Percentiles rank a stretch among this genome's conserved stretches.
Evolutionary conservation across 805 yeast species (phyloP).

Genomic region (Yamadazyma philogaea): DNA sequence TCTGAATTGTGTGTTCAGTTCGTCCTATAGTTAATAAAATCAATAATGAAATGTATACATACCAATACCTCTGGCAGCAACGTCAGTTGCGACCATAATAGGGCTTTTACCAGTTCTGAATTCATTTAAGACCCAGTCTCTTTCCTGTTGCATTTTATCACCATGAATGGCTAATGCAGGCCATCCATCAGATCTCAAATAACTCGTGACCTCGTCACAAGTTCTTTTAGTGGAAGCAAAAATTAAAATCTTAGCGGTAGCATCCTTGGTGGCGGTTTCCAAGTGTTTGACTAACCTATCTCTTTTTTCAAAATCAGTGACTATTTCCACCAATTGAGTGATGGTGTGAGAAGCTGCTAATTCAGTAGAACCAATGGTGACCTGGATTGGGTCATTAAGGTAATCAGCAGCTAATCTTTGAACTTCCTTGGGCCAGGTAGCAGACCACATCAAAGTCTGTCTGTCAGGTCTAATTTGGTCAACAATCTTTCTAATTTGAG

Average conservation of each 20-base stretch:
- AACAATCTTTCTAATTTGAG: conserved; percentile 97
- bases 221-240: conserved; percentile 97
- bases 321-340: conserved; percentile 88
- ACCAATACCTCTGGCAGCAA: conserved; percentile 99
- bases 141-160: conserved; percentile 95
- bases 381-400: conserved; percentile 90
- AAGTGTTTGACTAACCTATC: conserved; percentile 83
- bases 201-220: conserved; percentile 92
- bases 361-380: conserved; percentile 93
- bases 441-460: conserved; percentile 99
- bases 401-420: conserved; percentile 90
- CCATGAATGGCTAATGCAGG: conserved; percentile 99
- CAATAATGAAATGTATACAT: conserved; percentile 44
- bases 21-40: conserved; percentile 1
- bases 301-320: conserved; percentile 89
- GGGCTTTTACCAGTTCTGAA: conserved; percentile 92
- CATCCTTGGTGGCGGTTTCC: conserved; percentile 70
- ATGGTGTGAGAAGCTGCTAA: conserved; percentile 95
- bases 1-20: conserved; percentile 5
- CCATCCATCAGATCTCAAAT: conserved; percentile 95
- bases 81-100: conserved; percentile 98
- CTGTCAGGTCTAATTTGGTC: conserved; percentile 99
- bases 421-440: conserved; percentile 99
- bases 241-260: conserved; percentile 74
- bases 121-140: conserved; percentile 97